A percentile compares a stretch with the other conserved stretches of the same genome.
These are phyloP conservation scores for Aegilops sharonensis DNA, from an alignment of 176 grass and related monocot genomes.

Conservation along the genomic window DNA sequence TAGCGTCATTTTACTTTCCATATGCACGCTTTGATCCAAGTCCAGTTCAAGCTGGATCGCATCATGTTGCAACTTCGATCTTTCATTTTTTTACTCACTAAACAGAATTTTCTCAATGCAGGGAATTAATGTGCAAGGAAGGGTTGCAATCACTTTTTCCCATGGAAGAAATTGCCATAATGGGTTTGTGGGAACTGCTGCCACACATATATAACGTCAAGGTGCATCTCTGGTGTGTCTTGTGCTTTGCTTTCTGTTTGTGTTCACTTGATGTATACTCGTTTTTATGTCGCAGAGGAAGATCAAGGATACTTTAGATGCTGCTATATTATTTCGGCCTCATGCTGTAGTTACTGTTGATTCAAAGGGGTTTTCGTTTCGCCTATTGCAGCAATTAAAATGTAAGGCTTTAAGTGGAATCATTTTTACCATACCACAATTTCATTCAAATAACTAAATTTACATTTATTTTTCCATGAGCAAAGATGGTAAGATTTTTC, in stretches of 20 bases:
- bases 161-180: conserved; percentile 93
- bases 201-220: conserved; percentile 77
- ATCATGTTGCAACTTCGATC: conserved; percentile 10
- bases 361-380: conserved; percentile 95
- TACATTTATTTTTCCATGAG: conserved; percentile 1
- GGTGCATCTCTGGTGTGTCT: conserved; percentile 44
- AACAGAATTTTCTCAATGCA: conserved; percentile 28
- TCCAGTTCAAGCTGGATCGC: background rate
- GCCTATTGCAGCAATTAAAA: conserved; percentile 69
- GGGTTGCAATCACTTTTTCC: conserved; percentile 79
- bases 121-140: conserved; percentile 70
- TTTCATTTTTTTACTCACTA: background rate
- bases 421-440: background rate
- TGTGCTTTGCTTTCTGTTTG: conserved; percentile 29
- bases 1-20: conserved; percentile 6
- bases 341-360: conserved; percentile 89
- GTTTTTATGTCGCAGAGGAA: conserved; percentile 54
- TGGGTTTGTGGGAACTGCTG: conserved; percentile 93
- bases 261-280: conserved; percentile 6
- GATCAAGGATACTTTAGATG: conserved; percentile 54
- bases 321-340: conserved; percentile 66
- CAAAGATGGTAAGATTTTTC: conserved; percentile 24
- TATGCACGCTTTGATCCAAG: background rate
- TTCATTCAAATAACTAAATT: background rate
- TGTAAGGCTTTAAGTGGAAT: conserved; percentile 36